Base-by-base conservation (phyloP, 2,329 filamentous ascomycete genomes). In the Capronia epimyces region DNA sequence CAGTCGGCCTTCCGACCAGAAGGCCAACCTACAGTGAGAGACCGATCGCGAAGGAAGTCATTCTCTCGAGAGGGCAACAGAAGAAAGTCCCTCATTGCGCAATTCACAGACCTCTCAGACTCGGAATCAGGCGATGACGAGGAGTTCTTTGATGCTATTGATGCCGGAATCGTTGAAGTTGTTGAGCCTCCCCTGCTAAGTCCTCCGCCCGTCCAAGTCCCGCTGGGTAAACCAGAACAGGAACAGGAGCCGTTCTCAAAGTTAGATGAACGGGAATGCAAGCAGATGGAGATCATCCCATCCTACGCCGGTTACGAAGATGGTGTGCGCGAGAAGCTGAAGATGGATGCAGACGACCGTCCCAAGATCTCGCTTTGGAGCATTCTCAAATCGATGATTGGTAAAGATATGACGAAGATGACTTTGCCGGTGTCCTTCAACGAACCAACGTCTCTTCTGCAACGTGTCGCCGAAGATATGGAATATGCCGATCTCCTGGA, bases 371-470 rank as follows among this genome's bases (percentile, higher is more conserved):
- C 87, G 24, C 82, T 98, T 37, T 98, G 93, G 93, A 86, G 86
- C 60, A 96, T 98, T 61, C 74, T 98, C 57, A 98, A 97, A 73
- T 97, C 91, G 18, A 97, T 98, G 93, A 95, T 98, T 69, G 93
- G 93, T 57, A 97, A 98, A 68, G 93, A 98, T 66, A 97, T 98
- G 93, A 97, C 93, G 31, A 97, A 94, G 75, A 98, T 98, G 91
- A 97, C 93, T 0, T 74, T 98, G 16, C 93, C 93, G 0, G 93
- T 98, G 1, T 95, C 93, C 0, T 97, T 98, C 75, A 98, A 98
- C 70, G 93, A 98, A 69, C 93, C 93, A 0, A 98, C 93, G 0
- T 97, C 93, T 4, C 75, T 98, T 10, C 78, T 98, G 7, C 93
- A 97, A 69, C 87, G 93, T 66, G 91, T 94, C 37, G 89, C 88